A percentile compares a stretch with the other conserved stretches of the same genome.
phyloP scores from a whole-genome alignment of 2,329 filamentous ascomycete species.

The Claviceps sp. region DNA sequence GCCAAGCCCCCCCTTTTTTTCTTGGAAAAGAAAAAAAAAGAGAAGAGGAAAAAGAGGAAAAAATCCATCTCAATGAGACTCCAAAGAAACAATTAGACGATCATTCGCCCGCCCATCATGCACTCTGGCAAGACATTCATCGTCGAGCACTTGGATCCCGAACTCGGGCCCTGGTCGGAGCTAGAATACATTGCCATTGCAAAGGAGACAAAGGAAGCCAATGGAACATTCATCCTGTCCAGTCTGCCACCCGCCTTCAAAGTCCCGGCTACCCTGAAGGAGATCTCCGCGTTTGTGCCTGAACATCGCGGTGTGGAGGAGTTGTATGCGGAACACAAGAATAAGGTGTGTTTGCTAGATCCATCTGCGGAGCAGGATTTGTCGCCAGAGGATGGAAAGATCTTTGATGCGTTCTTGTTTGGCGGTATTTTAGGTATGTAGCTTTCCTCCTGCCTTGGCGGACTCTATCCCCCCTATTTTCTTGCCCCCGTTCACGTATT shows the following conservation, averaged over 20 bases:
- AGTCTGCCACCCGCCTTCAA: slow-evolving; percentile 60
- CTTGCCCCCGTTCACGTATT: neutral
- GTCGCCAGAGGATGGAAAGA: slow-evolving; percentile 65
- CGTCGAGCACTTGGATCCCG: slow-evolving; percentile 91
- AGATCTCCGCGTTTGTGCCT: slow-evolving; percentile 50
- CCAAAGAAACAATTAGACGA: too few relatives aligned
- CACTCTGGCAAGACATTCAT: slow-evolving; percentile 59
- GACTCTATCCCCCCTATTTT: neutral
- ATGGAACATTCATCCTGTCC: slow-evolving; percentile 65
- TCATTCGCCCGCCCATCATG: slow-evolving; percentile 17
- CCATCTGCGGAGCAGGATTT: slow-evolving; percentile 72
- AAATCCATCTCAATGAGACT: too few relatives aligned
- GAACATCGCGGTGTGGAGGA: slow-evolving; percentile 72
- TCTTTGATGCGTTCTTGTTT: slow-evolving; percentile 86
- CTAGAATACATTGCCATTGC: slow-evolving; percentile 87
- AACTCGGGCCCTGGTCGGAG: slow-evolving; percentile 86
- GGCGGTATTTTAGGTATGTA: slow-evolving; percentile 79
- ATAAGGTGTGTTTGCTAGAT: slow-evolving; percentile 77
- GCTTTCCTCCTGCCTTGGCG: neutral
- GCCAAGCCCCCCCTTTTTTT: too few relatives aligned
- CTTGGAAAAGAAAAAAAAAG: neutral
- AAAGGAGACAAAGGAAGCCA: slow-evolving; percentile 55
- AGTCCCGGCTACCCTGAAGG: slow-evolving; percentile 43
- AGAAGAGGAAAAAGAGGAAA: neutral
- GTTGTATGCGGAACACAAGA: slow-evolving; percentile 59